Evolutionary conservation across 139 green algal species (phyloP), one percentile per base, ranked within the genome.

Genomic region (Tetraselmis striata): DNA sequence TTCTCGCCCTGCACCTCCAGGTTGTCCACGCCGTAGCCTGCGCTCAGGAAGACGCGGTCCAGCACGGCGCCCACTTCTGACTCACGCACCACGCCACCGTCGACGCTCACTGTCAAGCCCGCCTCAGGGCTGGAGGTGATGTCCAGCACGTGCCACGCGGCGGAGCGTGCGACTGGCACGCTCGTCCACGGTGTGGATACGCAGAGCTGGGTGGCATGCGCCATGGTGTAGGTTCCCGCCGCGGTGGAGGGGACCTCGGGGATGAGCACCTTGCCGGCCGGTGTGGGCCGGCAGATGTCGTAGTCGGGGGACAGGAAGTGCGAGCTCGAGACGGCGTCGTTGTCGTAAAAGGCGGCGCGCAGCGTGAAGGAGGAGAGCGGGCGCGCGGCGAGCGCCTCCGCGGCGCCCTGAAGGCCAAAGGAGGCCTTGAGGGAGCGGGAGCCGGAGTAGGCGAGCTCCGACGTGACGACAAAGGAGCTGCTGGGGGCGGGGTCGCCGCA

Each of bases 231-330:
- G 28, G 79, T 82, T 23, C 79, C 79, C 2, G 74, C 31, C 11
- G 79, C 79, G 27, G 79, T 82, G 31, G 45, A 77, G 31, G 23
- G 32, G 58, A 29, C 79, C 31, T 76, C 58, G 31, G 77, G 77
- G 74, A 77, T 28, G 74, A 80, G 77, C 23, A 28, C 23, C 77
- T 80, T 59, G 77, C 77, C 30, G 28, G 26, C 26, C 25, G 74
- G 74, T n/a, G 26, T 77, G 74, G 45, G 45, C 11, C 45, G 45
- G 45, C 45, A 67, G 81, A 81, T 75, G 76, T 84, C 81, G 81
- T 77, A 84, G 81, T 84, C 83, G n/a, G 81, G 81, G 29, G 30
- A 77, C 11, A 84, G 75, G 74, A 77, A 84, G 29, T 84, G 76
- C n/a, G 75, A 67, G 67, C 29, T 59, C 25, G 5, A 29, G 23